Base-by-base conservation (phyloP, 2,329 filamentous ascomycete genomes). In the Ceratocystis papillata region DNA sequence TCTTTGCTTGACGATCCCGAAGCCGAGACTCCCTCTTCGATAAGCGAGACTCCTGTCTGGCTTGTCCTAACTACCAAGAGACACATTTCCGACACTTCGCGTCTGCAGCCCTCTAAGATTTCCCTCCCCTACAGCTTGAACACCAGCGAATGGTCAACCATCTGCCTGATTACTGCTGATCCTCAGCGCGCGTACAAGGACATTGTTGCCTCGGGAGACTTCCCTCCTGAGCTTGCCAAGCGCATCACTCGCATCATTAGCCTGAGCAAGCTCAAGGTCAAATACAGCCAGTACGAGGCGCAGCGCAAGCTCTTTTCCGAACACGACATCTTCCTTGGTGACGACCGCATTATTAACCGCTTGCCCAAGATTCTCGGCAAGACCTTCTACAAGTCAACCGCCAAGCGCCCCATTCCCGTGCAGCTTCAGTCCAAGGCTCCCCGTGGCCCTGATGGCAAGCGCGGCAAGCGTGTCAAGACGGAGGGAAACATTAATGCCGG, bases 261-360 rank as follows among this genome's bases (percentile, higher is more conserved):
- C 71, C 79, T 92, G 70, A 81, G 82, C 72, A 96, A 97, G 76
- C 80, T 99, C 69, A 78, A 79, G 73, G 82, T 87, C 71, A 93
- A 94, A 79, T 96, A 88, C 81, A 87, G 88, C 79, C 84, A 88
- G 68, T 99, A 90, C 77, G 94, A 99, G 79, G 85, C 85, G 64
- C 86, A 89, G 76, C 83, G 94, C 70, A 90, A 94, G 75, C 83
- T 99, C 45, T 83, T 87, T 69, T 79, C 85, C 57, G 90, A 96
- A 75, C 90, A 96, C 76, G 94, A 97, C 74, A 79, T 97, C 66
- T 97, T 99, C 79, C 81, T 99, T 67, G 93, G 89, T 64, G 94
- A 99, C 75, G 89, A 96, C 73, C 83, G 94, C 62, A 88, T 99
- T 71, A 80, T 87, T 73, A 86, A 83, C 74, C 78, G 80, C 33